These are phyloP conservation scores for Lagenaria siceraria DNA, from an alignment of 306 rosid genomes.

Conservation along the genomic window DNA sequence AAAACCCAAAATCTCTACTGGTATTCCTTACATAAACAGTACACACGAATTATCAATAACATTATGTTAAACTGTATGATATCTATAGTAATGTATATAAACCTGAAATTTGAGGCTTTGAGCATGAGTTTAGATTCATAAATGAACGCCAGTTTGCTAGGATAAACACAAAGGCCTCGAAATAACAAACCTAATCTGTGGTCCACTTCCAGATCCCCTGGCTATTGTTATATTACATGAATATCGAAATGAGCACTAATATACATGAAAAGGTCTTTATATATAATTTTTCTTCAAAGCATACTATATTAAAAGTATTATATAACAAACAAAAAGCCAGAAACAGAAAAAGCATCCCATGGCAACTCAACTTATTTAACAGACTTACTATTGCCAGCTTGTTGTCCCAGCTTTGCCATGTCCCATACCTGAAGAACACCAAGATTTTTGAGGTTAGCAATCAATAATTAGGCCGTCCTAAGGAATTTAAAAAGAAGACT, in stretches of 20 bases:
- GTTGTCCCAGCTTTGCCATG: slow-evolving; percentile 95
- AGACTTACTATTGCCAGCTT: slow-evolving; percentile 50
- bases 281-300: background rate
- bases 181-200: background rate
- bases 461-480: background rate
- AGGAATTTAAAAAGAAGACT: slow-evolving; percentile 2
- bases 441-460: slow-evolving; percentile 5
- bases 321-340: background rate
- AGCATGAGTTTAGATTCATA: background rate
- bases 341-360: background rate
- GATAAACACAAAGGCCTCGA: background rate
- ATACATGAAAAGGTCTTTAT: background rate
- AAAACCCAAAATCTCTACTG: background rate
- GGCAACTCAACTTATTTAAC: background rate
- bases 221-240: background rate
- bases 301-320: background rate
- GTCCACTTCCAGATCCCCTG: background rate
- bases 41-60: background rate
- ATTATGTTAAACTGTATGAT: background rate
- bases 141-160: background rate
- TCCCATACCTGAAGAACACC: slow-evolving; percentile 69
- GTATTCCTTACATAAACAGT: background rate
- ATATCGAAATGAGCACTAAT: background rate
- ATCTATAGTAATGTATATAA: background rate
- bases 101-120: background rate